phyloP scores from a whole-genome alignment of 345 rosid species.

The Sonneratia caseolaris region DNA sequence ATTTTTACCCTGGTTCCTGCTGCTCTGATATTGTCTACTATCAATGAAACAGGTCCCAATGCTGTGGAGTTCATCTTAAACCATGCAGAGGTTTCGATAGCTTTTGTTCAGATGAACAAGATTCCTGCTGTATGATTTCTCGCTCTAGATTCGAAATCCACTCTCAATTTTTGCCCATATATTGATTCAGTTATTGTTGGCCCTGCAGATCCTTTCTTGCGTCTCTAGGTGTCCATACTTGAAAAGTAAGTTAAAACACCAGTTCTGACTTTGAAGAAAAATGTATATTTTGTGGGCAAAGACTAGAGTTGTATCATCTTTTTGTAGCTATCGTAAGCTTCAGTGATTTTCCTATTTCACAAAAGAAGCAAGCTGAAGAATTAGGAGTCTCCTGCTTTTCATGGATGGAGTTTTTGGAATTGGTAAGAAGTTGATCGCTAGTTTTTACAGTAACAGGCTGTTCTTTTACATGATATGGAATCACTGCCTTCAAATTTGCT shows the following conservation, averaged over 20 bases:
- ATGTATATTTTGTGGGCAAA: neutral
- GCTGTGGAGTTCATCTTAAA: slow-evolving; percentile 91
- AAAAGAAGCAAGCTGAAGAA: slow-evolving; percentile 66
- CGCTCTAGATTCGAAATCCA: neutral
- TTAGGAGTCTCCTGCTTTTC: slow-evolving; percentile 66
- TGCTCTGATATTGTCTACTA: neutral
- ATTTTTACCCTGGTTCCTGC: neutral
- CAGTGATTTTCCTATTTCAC: slow-evolving; percentile 37
- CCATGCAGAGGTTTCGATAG: slow-evolving; percentile 81
- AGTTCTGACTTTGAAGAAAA: neutral
- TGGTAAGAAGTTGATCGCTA: slow-evolving; percentile 27
- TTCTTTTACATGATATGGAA: neutral
- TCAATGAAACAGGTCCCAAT: slow-evolving; percentile 41
- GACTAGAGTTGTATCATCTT: neutral
- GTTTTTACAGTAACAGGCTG: neutral
- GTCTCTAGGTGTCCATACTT: slow-evolving; percentile 49
- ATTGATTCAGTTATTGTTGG: neutral
- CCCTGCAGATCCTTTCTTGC: slow-evolving; percentile 61
- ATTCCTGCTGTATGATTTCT: slow-evolving; percentile 52
- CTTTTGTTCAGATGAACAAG: slow-evolving; percentile 71
- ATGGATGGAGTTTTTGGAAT: slow-evolving; percentile 57
- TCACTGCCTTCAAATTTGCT: neutral
- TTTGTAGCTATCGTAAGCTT: slow-evolving; percentile 70
- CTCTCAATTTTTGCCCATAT: neutral
- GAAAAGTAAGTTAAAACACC: slow-evolving; percentile 41